Evolutionary conservation across 2,329 filamentous ascomycete species (phyloP), one percentile per base, ranked within the genome.

Genomic region (Teratosphaeria gauchensis): DNA sequence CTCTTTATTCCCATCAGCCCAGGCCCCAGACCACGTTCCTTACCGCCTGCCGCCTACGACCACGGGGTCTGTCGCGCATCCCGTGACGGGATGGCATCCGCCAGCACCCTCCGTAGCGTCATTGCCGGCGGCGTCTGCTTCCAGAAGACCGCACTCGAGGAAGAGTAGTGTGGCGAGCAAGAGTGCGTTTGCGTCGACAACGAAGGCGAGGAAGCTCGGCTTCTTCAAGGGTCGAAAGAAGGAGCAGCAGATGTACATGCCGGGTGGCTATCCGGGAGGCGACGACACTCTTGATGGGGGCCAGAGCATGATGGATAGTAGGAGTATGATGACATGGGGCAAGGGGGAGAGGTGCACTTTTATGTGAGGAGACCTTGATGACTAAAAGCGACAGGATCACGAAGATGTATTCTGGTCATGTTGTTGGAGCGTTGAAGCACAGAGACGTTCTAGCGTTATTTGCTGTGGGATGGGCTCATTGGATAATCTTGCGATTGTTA

Each of bases 51-150:
- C 46, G 12, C 62, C 60, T 14, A 59, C 59, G 24, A 62, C 61
- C 24, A 62, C 65, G 11, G 67, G 69, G 9, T 65, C 64, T 1
- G 66, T 66, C 1, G 64, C 65, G 2, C 70, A 73, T 56, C 69
- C 70, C 1, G 62, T 73, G 55, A 71, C 67, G 4, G 69, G 63
- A 1, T 73, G 71, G 71, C 67, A 68, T 61, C 71, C 71, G 6
- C 70, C 70, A 3, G 69, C 69, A 1, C 55, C 67, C 12, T 59
- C 63, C 19, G 59, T 60, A 2, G 58, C 57, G 14, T 60, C 63
- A 19, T 51, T 53, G 4, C 57, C 54, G 31, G 1, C 38, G 30
- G 42, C 38, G 33, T 7, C 52, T 16, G 35, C 8, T 42, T 12
- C 8, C 11, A 53, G 52, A 28, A 31, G 32, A 28, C 52, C 52